A percentile compares a stretch with the other conserved stretches of the same genome.
Conservation (phyloP, 2,329 filamentous ascomycete species). For the Drechslera avenae region DNA sequence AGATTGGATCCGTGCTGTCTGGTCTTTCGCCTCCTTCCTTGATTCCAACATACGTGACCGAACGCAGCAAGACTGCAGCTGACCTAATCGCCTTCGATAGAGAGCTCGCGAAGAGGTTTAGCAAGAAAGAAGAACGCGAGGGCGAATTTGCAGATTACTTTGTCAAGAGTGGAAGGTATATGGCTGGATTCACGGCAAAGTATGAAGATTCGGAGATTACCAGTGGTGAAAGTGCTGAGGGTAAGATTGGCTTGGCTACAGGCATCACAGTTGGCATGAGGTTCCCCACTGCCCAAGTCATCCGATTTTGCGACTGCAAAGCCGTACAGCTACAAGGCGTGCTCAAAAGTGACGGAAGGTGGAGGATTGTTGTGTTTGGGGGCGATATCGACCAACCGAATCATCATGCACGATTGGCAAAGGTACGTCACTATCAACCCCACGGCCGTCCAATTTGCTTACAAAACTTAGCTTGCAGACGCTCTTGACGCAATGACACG, state of each 20-base stretch:
- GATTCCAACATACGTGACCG: constrained; percentile 65
- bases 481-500: constrained; percentile 39
- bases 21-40: constrained; percentile 61
- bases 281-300: constrained; percentile 61
- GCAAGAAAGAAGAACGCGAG: constrained; percentile 51
- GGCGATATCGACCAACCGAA: constrained; percentile 49
- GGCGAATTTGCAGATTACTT: constrained; percentile 64
- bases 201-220: constrained; percentile 61
- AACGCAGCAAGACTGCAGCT: constrained; percentile 54
- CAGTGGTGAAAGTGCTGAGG: constrained; percentile 24
- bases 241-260: constrained; percentile 45
- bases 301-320: constrained; percentile 65
- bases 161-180: constrained; percentile 62
- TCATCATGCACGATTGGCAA: constrained; percentile 39
- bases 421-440: constrained; percentile 38
- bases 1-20: constrained; percentile 50
- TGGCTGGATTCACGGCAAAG: constrained; percentile 62
- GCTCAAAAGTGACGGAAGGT: constrained; percentile 59
- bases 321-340: constrained; percentile 58
- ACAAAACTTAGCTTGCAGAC: constrained; percentile 22
- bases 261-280: constrained; percentile 55
- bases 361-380: constrained; percentile 58
- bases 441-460: not conserved
- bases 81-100: constrained; percentile 68
- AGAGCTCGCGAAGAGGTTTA: constrained; percentile 59